Base-by-base conservation (phyloP, 805 yeast genomes). In the Kazachstania taianensis region DNA sequence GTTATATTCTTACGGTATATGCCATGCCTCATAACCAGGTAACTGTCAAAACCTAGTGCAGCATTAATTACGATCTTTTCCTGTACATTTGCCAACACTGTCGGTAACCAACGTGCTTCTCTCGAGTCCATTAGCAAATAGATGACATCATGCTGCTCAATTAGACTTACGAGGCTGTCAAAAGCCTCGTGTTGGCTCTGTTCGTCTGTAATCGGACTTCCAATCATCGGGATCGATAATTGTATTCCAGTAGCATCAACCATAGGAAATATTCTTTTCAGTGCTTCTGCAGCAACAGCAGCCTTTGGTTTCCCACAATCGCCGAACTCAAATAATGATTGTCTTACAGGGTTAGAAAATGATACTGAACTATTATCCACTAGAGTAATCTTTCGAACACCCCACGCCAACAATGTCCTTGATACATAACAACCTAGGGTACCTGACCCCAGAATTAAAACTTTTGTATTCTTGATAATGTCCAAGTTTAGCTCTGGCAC, bases 51-150 rank as follows among this genome's bases (percentile, higher is more conserved):
- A 0, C 99, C 99, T 24, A 92, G 63, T 0, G 98, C 98, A 0
- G 94, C 92, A 59, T 87, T 92, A 27, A 92, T 73, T 1, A 87
- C 94, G 7, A 74, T 65, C 53, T 92, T 92, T 32, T 68, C 54
- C 50, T 70, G 61, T 2, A 78, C 77, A 36, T 73, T 67, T 0
- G 85, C 83, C 27, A 92, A 58, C 1, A 89, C 75, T 0, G 97
- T 81, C 1, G 99, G 99, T n/a, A 92, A 65, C 99, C 99, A 92
- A 44, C 99, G 69, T 1, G 96, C 75, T 54, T 92, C 99, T 36
- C 99, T 69, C 5, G 96, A 85, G 55, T 92, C 99, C 81, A 87
- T 83, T 31, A 87, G 63, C 22, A 94, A 59, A 48, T 80, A 92
- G 0, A 89, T 55, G 0, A 70, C 81, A 57, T 92, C 98, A 54